Evolutionary conservation across 2,329 filamentous ascomycete species (phyloP), one percentile per base, ranked within the genome.

Genomic region (Stagonosporopsis tanaceti): DNA sequence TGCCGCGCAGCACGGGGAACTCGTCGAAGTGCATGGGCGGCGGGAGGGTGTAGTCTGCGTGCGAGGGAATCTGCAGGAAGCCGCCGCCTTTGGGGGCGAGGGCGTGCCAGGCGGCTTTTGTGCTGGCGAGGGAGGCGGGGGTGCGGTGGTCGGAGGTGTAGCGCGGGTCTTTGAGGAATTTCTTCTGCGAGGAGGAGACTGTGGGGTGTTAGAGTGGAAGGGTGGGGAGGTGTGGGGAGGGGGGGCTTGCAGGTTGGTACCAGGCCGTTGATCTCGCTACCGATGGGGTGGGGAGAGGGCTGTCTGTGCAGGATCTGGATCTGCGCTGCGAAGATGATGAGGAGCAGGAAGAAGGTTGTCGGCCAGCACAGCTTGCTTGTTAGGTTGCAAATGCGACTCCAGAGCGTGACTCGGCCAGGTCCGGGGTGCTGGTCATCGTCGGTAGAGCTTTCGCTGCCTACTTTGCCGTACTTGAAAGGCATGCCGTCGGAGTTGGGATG

Each of bases 71-170:
- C n/a, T 66, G 25, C 22, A 66, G 8, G 53, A 67, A 66, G 42
- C 65, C 65, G 46, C 50, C 60, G 25, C 65, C 65, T 12, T 48
- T 59, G 53, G 54, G 38, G 7, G 41, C 47, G 25, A 47, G 53
- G 15, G 54, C 42, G 17, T 34, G 37, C 60, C 59, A 65, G n/a
- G 55, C 20, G 4, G 35, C 28, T 24, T 61, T 63, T 27, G 63
- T 65, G n/a, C 38, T 41, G 28, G 53, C 58, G 12, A 63, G 47
- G 1, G 63, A 65, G 17, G 39, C 12, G 2, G 28, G 12, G 8
- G 65, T 66, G 14, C 28, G 53, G 51, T 68, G 63, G 47, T 68
- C 65, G 2, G 63, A 68, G 12, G 37, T 45, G 30, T 61, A 67
- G 47, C 60, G 54, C 4, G 35, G 22, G 34, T 67, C 61, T 27